Percentiles rank a stretch among this genome's conserved stretches.
phyloP scores from a whole-genome alignment of 2,329 filamentous ascomycete genomes.

The Colletotrichum cordylinicola region DNA sequence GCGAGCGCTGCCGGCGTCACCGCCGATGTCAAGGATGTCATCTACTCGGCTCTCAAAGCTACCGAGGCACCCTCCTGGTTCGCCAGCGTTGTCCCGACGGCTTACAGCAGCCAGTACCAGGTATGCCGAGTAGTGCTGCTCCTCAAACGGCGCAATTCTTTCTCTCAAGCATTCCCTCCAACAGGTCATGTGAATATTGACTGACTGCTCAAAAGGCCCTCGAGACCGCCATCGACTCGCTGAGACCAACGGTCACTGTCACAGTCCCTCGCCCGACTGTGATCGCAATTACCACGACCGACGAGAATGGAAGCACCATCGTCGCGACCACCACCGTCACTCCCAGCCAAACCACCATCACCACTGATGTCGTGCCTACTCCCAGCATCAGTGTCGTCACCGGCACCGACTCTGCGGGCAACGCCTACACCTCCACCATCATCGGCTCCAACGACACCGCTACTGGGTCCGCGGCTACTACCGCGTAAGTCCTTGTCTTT shows the following conservation, averaged over 20 bases:
- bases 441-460: neutral
- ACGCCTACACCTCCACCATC: conserved; percentile 9
- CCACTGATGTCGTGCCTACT: neutral
- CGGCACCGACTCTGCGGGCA: conserved; percentile 14
- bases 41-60: conserved; percentile 31
- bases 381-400: conserved; percentile 6
- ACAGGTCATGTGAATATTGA: neutral
- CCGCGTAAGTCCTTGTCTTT: conserved; percentile 1
- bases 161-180: neutral
- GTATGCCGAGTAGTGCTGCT: conserved; percentile 15
- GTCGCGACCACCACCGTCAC: conserved; percentile 26
- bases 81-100: conserved; percentile 30
- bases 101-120: conserved; percentile 21
- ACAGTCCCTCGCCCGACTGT: conserved; percentile 17
- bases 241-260: conserved; percentile 14
- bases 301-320: conserved; percentile 28
- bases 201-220: neutral
- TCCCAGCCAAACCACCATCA: neutral
- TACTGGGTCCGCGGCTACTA: neutral
- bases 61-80: conserved; percentile 30
- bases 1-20: conserved; percentile 29
- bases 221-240: conserved; percentile 25
- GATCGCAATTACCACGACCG: conserved; percentile 27
- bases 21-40: conserved; percentile 29
- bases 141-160: conserved; percentile 5